A percentile compares a stretch with the other conserved stretches of the same genome.
Conservation (phyloP, 208 protist genomes). For the Trypanosoma mega region DNA sequence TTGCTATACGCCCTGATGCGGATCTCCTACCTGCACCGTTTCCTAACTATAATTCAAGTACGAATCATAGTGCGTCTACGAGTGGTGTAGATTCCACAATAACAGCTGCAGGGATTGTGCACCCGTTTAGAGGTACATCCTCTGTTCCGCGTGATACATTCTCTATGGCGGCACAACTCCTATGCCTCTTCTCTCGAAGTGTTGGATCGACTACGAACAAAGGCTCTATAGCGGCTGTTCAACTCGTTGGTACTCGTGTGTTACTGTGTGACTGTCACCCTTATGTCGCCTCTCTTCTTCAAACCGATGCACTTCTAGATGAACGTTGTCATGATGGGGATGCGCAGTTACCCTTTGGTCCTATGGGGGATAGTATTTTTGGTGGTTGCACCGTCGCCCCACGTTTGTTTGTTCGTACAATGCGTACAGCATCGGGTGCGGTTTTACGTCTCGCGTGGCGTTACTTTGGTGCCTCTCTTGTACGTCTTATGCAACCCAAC, state of each 20-base stretch:
- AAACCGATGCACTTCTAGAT: background rate
- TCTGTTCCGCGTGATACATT: no score
- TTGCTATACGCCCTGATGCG: slow-evolving; percentile 16
- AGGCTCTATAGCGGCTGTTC: background rate
- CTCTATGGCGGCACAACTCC: background rate
- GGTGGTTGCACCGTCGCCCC: background rate
- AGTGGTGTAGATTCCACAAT: no score
- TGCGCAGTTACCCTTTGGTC: slow-evolving; percentile 6
- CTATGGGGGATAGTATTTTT: slow-evolving; percentile 14
- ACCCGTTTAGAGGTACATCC: no score
- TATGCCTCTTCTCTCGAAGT: background rate
- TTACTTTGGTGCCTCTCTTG: slow-evolving; percentile 11
- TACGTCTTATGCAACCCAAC: background rate
- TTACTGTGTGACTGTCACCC: slow-evolving; percentile 19
- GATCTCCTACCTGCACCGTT: slow-evolving; percentile 2
- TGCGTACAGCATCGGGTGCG: background rate
- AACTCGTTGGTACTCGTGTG: slow-evolving; percentile 10
- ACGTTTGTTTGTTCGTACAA: slow-evolving; percentile 4
- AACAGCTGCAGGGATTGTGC: no score
- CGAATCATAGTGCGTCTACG: no score
- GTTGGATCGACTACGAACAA: no score
- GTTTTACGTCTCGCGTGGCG: slow-evolving; percentile 17
- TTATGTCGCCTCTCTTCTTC: slow-evolving; percentile 11
- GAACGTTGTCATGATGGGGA: background rate
- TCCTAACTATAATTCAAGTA: no score